These are phyloP conservation scores for Betula pendula DNA, from an alignment of 306 rosid genomes.

Conservation along the genomic window DNA sequence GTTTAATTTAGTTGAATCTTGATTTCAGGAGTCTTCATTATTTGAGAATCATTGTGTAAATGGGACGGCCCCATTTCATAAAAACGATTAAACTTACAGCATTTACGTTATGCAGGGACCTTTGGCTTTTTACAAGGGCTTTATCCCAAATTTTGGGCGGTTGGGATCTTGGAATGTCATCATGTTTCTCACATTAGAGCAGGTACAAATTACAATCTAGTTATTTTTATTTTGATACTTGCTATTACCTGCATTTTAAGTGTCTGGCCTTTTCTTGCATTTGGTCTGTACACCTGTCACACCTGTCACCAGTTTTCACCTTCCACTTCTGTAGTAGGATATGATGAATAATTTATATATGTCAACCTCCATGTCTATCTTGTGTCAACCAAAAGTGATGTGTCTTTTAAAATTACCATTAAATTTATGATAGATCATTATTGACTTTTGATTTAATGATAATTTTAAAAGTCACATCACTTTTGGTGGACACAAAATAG, in stretches of 20 bases:
- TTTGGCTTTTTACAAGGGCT: conserved; percentile 89
- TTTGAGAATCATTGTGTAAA: not conserved
- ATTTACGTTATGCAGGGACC: conserved; percentile 75
- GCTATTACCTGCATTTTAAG: not conserved
- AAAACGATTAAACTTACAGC: not conserved
- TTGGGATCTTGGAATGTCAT: conserved; percentile 98
- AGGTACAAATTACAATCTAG: conserved; percentile 51
- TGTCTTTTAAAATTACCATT: too few relatives aligned
- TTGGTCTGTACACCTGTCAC: not conserved
- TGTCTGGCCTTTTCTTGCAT: not conserved
- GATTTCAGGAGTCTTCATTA: not conserved
- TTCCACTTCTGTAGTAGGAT: not conserved
- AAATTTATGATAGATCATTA: too few relatives aligned
- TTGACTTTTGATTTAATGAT: too few relatives aligned
- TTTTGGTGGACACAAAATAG: too few relatives aligned
- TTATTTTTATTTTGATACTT: too few relatives aligned
- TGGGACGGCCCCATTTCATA: not conserved
- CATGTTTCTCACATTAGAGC: conserved; percentile 95
- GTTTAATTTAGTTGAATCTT: not conserved
- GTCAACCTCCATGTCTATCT: too few relatives aligned
- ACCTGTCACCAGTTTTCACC: not conserved
- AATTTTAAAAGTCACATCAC: too few relatives aligned
- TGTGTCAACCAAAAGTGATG: too few relatives aligned
- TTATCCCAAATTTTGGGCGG: conserved; percentile 89
- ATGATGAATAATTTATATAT: too few relatives aligned